These are phyloP conservation scores for Eutrema salsugineum DNA, from an alignment of 441 rosid genomes.

Conservation along the genomic window DNA sequence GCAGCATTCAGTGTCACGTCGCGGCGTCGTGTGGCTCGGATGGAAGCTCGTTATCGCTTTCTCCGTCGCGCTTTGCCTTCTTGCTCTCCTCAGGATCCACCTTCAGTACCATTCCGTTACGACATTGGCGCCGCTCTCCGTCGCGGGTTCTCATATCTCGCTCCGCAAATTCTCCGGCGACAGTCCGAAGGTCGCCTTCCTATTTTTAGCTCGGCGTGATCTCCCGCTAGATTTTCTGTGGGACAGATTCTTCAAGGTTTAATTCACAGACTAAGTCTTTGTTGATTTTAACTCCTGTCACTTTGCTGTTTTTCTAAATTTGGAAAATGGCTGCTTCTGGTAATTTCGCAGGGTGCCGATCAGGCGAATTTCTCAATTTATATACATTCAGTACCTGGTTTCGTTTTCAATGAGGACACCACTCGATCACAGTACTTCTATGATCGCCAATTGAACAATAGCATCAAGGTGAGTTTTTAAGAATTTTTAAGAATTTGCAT, in stretches of 20 bases:
- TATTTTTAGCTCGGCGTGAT: slow-evolving; percentile 60
- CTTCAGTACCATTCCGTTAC: slow-evolving; percentile 33
- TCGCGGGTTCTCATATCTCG: slow-evolving; percentile 14
- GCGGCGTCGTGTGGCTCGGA: slow-evolving; percentile 53
- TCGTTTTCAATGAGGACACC: slow-evolving; percentile 59
- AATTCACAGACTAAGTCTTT: not conserved
- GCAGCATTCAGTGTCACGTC: slow-evolving; percentile 22
- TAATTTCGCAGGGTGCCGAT: slow-evolving; percentile 50
- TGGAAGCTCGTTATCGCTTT: slow-evolving; percentile 65
- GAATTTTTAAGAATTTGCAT: not conserved
- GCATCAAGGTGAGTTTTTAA: slow-evolving; percentile 50
- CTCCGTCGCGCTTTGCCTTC: slow-evolving; percentile 54
- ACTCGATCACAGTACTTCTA: slow-evolving; percentile 64
- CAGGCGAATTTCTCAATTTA: slow-evolving; percentile 56
- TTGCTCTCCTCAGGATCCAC: slow-evolving; percentile 61
- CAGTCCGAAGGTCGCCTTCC: slow-evolving; percentile 71
- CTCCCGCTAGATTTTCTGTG: slow-evolving; percentile 90
- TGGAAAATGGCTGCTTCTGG: not conserved
- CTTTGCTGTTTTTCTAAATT: not conserved
- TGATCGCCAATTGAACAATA: slow-evolving; percentile 58
- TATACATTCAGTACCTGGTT: slow-evolving; percentile 75
- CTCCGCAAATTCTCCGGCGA: slow-evolving; percentile 30
- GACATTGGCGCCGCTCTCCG: slow-evolving; percentile 14
- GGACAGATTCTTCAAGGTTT: slow-evolving; percentile 71
- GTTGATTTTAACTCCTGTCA: not conserved